phyloP scores from a whole-genome alignment of 2,329 filamentous ascomycete species.

The Pseudocercospora musae region DNA sequence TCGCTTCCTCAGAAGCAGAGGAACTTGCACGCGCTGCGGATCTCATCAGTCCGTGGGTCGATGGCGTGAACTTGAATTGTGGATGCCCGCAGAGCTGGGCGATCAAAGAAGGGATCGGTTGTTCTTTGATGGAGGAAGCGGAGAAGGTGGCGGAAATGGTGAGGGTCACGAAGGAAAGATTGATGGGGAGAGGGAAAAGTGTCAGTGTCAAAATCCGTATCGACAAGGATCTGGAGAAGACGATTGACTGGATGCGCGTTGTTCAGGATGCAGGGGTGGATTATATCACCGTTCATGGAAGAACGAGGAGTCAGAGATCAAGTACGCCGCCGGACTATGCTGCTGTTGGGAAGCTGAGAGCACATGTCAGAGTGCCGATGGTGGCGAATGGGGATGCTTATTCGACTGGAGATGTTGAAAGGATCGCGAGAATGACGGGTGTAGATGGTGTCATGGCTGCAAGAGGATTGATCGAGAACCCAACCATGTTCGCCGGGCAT shows the following conservation, averaged over 20 bases:
- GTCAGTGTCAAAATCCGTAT: conserved; percentile 70
- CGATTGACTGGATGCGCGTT: conserved; percentile 60
- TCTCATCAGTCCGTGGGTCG: conserved; percentile 59
- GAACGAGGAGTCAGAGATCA: conserved; percentile 60
- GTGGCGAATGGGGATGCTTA: conserved; percentile 70
- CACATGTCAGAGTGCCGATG: conserved; percentile 56
- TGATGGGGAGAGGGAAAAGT: conserved; percentile 48
- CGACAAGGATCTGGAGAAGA: conserved; percentile 57
- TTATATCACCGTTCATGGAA: conserved; percentile 68
- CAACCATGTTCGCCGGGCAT: conserved; percentile 60
- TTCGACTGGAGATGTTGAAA: conserved; percentile 43
- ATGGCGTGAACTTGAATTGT: conserved; percentile 68
- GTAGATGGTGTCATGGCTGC: conserved; percentile 64
- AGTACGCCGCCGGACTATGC: conserved; percentile 60
- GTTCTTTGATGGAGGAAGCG: conserved; percentile 63
- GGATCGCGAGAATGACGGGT: conserved; percentile 33
- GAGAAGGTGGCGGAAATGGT: conserved; percentile 67
- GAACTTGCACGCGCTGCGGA: conserved; percentile 63
- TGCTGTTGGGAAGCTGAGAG: conserved; percentile 56
- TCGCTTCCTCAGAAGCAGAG: conserved; percentile 59
- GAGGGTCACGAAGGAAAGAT: conserved; percentile 51
- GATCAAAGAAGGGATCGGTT: conserved; percentile 64
- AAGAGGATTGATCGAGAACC: conserved; percentile 64
- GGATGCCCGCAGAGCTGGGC: conserved; percentile 73
- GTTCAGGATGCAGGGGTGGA: conserved; percentile 62